Conservation (phyloP, 495 filamentous ascomycete species). For the Penicillium flavigenum region DNA sequence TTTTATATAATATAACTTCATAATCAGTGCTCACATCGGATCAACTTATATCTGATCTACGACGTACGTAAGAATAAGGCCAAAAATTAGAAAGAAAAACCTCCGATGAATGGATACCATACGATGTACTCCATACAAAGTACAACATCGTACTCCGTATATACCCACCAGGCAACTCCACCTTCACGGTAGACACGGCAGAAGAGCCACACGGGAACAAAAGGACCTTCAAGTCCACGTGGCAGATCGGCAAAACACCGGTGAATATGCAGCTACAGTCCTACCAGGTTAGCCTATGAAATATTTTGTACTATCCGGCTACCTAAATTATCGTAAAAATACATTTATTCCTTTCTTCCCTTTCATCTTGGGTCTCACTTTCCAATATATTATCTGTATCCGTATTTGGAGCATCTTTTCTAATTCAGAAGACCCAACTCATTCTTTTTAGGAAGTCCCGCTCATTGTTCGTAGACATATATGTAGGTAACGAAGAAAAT, state of each 20-base stretch:
- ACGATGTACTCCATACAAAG: not conserved
- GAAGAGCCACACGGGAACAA: not conserved
- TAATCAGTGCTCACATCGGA: not conserved
- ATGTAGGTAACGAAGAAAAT: no score
- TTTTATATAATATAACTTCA: not conserved
- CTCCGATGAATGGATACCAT: not conserved
- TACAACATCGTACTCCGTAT: not conserved
- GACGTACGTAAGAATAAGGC: not conserved
- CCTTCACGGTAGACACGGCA: slow-evolving; percentile 3
- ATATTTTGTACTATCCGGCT: not conserved
- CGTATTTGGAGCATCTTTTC: no score
- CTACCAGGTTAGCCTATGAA: not conserved
- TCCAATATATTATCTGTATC: not conserved
- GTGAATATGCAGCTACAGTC: not conserved
- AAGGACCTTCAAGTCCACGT: slow-evolving; percentile 11
- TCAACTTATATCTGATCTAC: not conserved
- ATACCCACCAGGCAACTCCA: slow-evolving; percentile 1
- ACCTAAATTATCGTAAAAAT: not conserved
- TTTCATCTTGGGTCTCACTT: not conserved
- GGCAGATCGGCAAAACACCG: slow-evolving; percentile 11
- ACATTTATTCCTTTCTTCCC: not conserved
- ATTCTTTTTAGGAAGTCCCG: no score
- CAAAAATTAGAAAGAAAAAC: not conserved
- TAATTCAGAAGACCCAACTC: no score
- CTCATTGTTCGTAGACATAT: no score